These are phyloP conservation scores for Bathelium albidoporum DNA, from an alignment of 495 filamentous ascomycete species.

Conservation along the genomic window DNA sequence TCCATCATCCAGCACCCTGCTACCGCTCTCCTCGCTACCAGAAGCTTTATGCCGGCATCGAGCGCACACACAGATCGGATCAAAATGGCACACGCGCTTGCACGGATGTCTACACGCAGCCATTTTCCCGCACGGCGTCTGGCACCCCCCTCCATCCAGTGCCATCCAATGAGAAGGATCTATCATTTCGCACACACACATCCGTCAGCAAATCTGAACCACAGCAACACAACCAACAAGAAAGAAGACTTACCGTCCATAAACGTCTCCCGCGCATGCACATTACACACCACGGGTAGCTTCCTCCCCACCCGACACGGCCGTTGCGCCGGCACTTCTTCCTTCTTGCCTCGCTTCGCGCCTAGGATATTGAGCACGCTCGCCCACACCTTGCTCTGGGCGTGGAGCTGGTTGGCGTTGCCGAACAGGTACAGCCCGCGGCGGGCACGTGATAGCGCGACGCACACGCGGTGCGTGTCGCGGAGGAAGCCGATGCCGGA, in stretches of 20 bases:
- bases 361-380: slow-evolving; percentile 22
- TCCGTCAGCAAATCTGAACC: too few species aligned
- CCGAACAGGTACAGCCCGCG: slow-evolving; percentile 79
- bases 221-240: background rate
- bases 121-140: slow-evolving; percentile 36
- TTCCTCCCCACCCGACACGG: slow-evolving; percentile 24
- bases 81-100: slow-evolving; percentile 35
- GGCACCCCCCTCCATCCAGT: slow-evolving; percentile 51
- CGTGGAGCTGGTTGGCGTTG: slow-evolving; percentile 47
- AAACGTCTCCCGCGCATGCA: background rate
- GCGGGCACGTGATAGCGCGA: slow-evolving; percentile 79
- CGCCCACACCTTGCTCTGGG: slow-evolving; percentile 29
- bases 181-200: background rate
- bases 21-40: background rate
- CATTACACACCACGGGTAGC: slow-evolving; percentile 31
- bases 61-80: background rate
- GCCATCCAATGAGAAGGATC: slow-evolving; percentile 41
- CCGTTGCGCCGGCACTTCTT: slow-evolving; percentile 9
- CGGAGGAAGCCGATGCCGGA: slow-evolving; percentile 63
- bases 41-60: background rate
- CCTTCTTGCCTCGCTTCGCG: slow-evolving; percentile 15
- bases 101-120: slow-evolving; percentile 42
- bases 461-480: slow-evolving; percentile 71
- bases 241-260: background rate
- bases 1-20: background rate